Evolutionary conservation across 2,329 filamentous ascomycete species (phyloP), one percentile per base, ranked within the genome.

Genomic region (Ophiostoma populinum): DNA sequence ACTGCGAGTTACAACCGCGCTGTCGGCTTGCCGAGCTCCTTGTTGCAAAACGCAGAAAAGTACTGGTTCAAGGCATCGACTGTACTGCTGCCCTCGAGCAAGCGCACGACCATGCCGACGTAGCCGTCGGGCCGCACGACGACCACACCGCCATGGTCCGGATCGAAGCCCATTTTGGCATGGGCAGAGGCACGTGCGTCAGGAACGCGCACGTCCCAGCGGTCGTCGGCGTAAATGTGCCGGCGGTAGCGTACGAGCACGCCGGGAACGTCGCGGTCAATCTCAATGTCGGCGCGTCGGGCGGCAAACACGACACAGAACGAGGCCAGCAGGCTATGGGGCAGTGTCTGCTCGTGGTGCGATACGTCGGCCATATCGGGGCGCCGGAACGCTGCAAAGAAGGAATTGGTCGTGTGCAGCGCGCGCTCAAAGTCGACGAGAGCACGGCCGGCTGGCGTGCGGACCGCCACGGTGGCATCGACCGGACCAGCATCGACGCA

Each of bases 81-180:
- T 0, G 85, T 93, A 12, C 73, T 81, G 38, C 57, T 70, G 1
- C 85, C 86, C 53, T 87, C 77, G 2, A 70, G 75, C 16, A 94
- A 58, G 46, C 65, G 65, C 9, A 80, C 69, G 4, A 85, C 79
- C 41, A 81, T 67, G 16, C 79, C 81, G 19, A 93, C 77, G 52
- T 93, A 90, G 7, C 83, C 83, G 53, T 93, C 85, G 0, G 86
- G 85, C 29, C 85, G 62, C 7, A 92, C 80, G 8, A 93, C 78
- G 2, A 92, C 75, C 2, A 93, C 69, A 38, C 78, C 83, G 9
- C 83, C 83, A 41, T 61, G 66, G 41, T 80, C 71, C 48, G 77
- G 62, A 43, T 78, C 68, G 18, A 93, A 53, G 0, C 86, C 86
- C 65, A 92, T 78, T 65, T 92, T 93, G 27, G 76, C 75, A 54